Evolutionary conservation across 257 asterid genomes (phyloP).

Genomic region (Gardenia jasminoides): DNA sequence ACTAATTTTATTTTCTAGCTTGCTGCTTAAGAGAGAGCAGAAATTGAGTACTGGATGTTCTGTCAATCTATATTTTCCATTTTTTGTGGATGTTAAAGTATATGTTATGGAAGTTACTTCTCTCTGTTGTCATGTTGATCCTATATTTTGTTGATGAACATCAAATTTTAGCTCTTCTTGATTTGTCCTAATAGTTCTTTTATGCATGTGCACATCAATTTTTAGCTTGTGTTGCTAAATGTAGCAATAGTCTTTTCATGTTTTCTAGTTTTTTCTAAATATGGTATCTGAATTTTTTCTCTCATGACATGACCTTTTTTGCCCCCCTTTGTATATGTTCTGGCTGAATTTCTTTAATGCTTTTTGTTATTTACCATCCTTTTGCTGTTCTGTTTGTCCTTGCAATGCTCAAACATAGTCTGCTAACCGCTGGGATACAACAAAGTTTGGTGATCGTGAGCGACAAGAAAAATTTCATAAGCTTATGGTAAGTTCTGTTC

Average conservation of each 20-base stretch:
- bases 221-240: not conserved
- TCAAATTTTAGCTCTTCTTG: not conserved
- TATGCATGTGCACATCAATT: not conserved
- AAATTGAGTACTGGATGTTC: not conserved
- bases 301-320: slow-evolving; percentile 13
- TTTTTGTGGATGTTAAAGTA: not conserved
- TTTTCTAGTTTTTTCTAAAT: too few relatives aligned
- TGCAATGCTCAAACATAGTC: slow-evolving; percentile 46
- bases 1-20: too few relatives aligned
- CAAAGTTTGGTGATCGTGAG: slow-evolving; percentile 83
- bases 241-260: not conserved
- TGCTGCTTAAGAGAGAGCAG: not conserved
- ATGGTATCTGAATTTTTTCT: not conserved
- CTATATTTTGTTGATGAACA: not conserved
- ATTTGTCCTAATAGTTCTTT: not conserved
- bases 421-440: slow-evolving; percentile 74
- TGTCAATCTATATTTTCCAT: not conserved
- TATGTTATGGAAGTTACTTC: too few relatives aligned
- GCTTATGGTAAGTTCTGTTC: slow-evolving; percentile 81
- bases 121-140: too few relatives aligned
- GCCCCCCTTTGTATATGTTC: not conserved
- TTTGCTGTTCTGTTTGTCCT: slow-evolving; percentile 27
- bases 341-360: slow-evolving; percentile 11
- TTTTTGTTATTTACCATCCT: slow-evolving; percentile 42
- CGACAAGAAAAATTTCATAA: slow-evolving; percentile 96